Evolutionary conservation across 768 basidiomycete species (phyloP).

Genomic region (Fomitopsis serialis): DNA sequence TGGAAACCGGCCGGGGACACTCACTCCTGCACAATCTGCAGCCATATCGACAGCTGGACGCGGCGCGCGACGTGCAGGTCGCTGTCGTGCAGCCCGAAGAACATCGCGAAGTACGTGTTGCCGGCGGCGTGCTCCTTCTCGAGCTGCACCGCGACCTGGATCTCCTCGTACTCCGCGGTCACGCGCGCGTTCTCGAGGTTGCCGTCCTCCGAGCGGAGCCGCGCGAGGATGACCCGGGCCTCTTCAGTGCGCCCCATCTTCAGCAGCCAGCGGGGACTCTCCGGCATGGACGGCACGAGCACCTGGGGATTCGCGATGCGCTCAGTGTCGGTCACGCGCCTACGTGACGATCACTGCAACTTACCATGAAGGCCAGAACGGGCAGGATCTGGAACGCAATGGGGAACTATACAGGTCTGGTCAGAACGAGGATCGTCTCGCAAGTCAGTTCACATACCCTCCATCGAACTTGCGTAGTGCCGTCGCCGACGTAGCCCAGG

Average conservation of each 20-base stretch:
- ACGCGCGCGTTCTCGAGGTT: slow-evolving; percentile 20
- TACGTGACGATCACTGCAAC: background rate
- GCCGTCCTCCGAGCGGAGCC: slow-evolving; percentile 26
- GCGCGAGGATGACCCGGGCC: slow-evolving; percentile 30
- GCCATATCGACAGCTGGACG: slow-evolving; percentile 38
- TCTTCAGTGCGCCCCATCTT: slow-evolving; percentile 35
- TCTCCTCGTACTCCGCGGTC: slow-evolving; percentile 31
- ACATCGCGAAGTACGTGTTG: slow-evolving; percentile 40
- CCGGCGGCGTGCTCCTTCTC: slow-evolving; percentile 35
- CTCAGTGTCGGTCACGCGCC: background rate
- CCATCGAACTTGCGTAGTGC: slow-evolving; percentile 32
- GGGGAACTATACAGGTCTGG: slow-evolving; percentile 26
- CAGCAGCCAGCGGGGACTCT: slow-evolving; percentile 31
- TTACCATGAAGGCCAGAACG: slow-evolving; percentile 33
- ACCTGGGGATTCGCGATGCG: background rate
- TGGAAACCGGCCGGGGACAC: slow-evolving; percentile 6
- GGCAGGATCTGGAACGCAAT: slow-evolving; percentile 42
- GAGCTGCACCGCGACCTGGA: slow-evolving; percentile 32
- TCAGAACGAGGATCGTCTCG: background rate
- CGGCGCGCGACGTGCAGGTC: slow-evolving; percentile 36
- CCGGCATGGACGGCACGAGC: slow-evolving; percentile 12
- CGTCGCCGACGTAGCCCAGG: slow-evolving; percentile 38
- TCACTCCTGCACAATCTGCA: slow-evolving; percentile 41
- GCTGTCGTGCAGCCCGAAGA: slow-evolving; percentile 35
- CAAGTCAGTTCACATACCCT: slow-evolving; percentile 18